Base-by-base conservation (phyloP, 352 stramenopile species). In the Saprolegnia diclina region DNA sequence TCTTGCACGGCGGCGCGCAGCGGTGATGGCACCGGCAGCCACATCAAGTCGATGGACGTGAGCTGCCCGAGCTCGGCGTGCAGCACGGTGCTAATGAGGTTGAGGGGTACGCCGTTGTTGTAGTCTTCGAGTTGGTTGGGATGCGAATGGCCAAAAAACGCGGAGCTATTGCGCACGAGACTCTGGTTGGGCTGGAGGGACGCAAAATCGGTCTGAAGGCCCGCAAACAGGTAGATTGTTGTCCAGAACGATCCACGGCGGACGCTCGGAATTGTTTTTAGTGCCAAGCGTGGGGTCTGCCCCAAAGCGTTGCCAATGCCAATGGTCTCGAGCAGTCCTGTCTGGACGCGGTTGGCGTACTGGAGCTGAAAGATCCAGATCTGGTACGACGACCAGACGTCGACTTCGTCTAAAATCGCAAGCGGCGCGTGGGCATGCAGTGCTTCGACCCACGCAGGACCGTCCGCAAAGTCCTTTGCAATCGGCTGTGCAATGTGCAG, bases 231-330 rank as follows among this genome's bases (percentile, higher is more conserved):
- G 21, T 56, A 40, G 13, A 14, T 40, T 11, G 62, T 46, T 16
- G 62, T 67, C 62, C 62, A 67, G 10, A 57, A 37, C 53, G 35
- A 48, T 6, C 46, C 45, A n/a, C 46, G 42, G 37, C 38, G 24
- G 24, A 35, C 18, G 9, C 29, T n/a, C 26, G 63, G 22, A 7
- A 67, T 6, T 7, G 45, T 13, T n/a, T 67, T 67, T 10, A 56
- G 18, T 16, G 10, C 1, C 11, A 67, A 19, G 9, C 10, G 21
- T 5, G 16, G 24, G 16, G 22, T 5, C 5, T 35, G 18, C 4
- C 62, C 50, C 10, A 67, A 16, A 13, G 62, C 62, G 35, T 67
- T 67, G 13, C 10, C 14, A 16, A 67, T 54, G 0, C 7, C 22
- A 21, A 67, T 57, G 13, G 50, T 46, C 22, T 67, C 62, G 13